Conservation (phyloP, 176 grass and related monocot genomes). For the Lolium multiflorum region DNA sequence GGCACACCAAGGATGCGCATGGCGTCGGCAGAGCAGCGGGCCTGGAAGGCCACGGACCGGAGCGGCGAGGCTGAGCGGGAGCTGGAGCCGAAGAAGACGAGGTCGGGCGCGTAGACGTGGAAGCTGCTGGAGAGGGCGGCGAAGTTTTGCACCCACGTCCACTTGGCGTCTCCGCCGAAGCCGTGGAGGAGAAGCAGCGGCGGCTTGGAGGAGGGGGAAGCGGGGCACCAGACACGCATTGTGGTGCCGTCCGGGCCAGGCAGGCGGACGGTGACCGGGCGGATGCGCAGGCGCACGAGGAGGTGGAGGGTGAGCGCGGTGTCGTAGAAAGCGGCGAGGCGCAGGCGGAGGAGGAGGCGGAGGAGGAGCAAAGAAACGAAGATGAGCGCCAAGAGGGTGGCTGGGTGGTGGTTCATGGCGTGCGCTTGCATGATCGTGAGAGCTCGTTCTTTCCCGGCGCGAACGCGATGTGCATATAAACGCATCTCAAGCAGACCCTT, state of each 20-base stretch:
- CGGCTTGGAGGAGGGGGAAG: constrained; percentile 51
- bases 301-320: constrained; percentile 67
- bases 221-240: constrained; percentile 70
- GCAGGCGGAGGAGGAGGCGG: constrained; percentile 59
- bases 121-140: constrained; percentile 53
- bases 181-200: constrained; percentile 79
- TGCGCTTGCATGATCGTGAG: background rate
- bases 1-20: constrained; percentile 67
- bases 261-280: constrained; percentile 45
- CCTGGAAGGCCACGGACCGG: constrained; percentile 80
- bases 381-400: constrained; percentile 41
- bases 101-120: constrained; percentile 79
- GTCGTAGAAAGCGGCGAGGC: constrained; percentile 58
- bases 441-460: too few relatives aligned
- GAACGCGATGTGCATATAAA: too few relatives aligned
- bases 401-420: constrained; percentile 51
- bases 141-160: constrained; percentile 56
- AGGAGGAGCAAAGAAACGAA: constrained; percentile 50
- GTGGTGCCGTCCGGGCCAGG: constrained; percentile 33
- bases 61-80: constrained; percentile 53
- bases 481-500: too few relatives aligned
- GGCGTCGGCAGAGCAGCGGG: constrained; percentile 66
- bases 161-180: constrained; percentile 73
- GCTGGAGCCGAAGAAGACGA: constrained; percentile 81
- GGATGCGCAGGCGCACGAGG: constrained; percentile 55